A percentile compares a stretch with the other conserved stretches of the same genome.
Evolutionary conservation across 208 protist genomes (phyloP).

Genomic region (Acanthamoeba triangularis): DNA sequence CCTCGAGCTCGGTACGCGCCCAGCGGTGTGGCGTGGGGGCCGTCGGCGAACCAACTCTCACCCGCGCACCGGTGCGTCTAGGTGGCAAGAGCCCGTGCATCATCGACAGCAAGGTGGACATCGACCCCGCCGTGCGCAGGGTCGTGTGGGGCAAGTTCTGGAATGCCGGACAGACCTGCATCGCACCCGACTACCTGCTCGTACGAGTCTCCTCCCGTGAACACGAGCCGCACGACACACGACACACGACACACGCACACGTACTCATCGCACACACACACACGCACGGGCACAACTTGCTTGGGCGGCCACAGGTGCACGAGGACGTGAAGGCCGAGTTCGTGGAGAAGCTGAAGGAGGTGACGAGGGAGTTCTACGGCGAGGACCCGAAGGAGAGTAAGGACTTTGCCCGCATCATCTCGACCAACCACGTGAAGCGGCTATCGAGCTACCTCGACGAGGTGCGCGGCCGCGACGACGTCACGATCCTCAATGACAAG

Average conservation of each 20-base stretch:
- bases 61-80: not conserved
- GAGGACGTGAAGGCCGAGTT: conserved; percentile 83
- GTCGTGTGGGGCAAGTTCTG: conserved; percentile 88
- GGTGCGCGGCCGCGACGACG: conserved; percentile 10
- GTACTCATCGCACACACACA: not conserved
- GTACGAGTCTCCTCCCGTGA: conserved; percentile 79
- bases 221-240: too few species aligned
- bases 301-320: conserved; percentile 56
- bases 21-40: too few species aligned
- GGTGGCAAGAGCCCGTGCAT: conserved; percentile 96
- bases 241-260: too few species aligned
- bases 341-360: conserved; percentile 78
- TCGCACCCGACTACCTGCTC: conserved; percentile 94
- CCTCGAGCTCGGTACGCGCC: conserved; percentile 93
- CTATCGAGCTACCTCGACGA: conserved; percentile 76
- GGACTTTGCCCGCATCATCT: conserved; percentile 89
- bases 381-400: conserved; percentile 77
- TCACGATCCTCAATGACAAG: conserved; percentile 19
- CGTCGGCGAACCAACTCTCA: not conserved
- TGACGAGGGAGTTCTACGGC: conserved; percentile 80
- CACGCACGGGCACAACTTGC: too few species aligned
- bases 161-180: conserved; percentile 95
- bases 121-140: conserved; percentile 87
- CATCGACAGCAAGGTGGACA: conserved; percentile 90
- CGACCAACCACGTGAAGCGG: conserved; percentile 86